A percentile compares a stretch with the other conserved stretches of the same genome.
Evolutionary conservation across 2,329 filamentous ascomycete genomes (phyloP).

Genomic region (Zelopaecilomyces penicillatus): DNA sequence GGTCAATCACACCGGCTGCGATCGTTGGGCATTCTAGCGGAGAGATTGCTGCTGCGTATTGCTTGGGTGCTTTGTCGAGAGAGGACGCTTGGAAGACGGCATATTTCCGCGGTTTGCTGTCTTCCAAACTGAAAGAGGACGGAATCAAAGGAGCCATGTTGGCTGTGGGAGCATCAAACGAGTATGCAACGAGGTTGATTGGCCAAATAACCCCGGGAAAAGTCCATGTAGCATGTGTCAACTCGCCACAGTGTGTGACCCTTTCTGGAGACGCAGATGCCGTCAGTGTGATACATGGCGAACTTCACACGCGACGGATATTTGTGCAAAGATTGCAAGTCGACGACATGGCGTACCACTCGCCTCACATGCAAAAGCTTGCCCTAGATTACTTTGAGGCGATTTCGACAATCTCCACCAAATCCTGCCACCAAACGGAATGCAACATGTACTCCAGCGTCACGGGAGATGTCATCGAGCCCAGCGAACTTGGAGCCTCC

Average conservation of each 20-base stretch:
- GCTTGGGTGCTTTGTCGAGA: background rate
- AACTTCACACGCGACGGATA: background rate
- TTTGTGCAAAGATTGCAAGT: background rate
- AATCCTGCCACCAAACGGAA: background rate
- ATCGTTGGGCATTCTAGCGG: conserved; percentile 31
- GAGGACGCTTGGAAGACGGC: background rate
- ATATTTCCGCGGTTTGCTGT: background rate
- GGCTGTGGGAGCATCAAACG: background rate
- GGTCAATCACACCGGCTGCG: conserved; percentile 20
- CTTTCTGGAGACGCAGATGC: background rate
- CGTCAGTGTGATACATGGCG: background rate
- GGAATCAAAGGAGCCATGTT: background rate
- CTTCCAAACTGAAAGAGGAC: background rate
- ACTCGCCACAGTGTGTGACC: background rate
- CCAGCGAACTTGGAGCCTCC: background rate
- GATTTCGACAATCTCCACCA: background rate
- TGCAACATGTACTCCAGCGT: background rate
- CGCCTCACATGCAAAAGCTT: background rate
- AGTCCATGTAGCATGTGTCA: background rate
- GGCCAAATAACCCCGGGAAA: background rate
- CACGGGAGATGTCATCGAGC: background rate
- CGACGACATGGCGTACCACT: background rate
- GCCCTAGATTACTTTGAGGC: background rate
- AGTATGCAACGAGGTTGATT: background rate
- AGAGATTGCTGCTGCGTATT: conserved; percentile 22